Evolutionary conservation across 495 filamentous ascomycete genomes (phyloP).

Genomic region (Penicillium soppii): DNA sequence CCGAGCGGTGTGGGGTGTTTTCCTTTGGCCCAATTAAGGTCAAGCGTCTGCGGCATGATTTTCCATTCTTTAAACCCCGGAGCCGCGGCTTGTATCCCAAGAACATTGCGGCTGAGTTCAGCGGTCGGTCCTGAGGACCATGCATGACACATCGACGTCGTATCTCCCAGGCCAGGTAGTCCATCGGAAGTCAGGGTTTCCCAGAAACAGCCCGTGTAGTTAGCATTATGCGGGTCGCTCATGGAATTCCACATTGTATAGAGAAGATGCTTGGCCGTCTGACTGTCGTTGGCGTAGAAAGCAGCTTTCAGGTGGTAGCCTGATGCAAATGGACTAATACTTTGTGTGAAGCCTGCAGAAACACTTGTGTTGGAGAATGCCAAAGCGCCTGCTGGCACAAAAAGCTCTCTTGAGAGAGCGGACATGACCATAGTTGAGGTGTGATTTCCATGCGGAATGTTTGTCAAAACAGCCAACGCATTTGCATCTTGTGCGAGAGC

Average conservation of each 20-base stretch:
- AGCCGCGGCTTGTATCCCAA: conserved; percentile 6
- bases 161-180: conserved; percentile 8
- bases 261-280: conserved; percentile 6
- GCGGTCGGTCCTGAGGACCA: conserved; percentile 17
- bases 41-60: conserved; percentile 12
- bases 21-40: conserved; percentile 10
- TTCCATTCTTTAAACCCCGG: conserved; percentile 10
- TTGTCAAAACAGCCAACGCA: conserved; percentile 15
- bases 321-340: conserved; percentile 13
- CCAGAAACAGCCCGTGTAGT: conserved; percentile 18
- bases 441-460: neutral
- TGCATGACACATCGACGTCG: conserved; percentile 13
- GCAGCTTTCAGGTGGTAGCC: conserved; percentile 17
- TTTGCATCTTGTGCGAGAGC: conserved; percentile 20
- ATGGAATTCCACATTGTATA: conserved; percentile 11
- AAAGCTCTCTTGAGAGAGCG: conserved; percentile 11
- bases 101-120: conserved; percentile 11
- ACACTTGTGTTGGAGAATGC: conserved; percentile 13
- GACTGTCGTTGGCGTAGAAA: conserved; percentile 9
- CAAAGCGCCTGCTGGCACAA: conserved; percentile 6
- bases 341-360: conserved; percentile 10
- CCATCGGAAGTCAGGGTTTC: conserved; percentile 12
- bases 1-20: conserved; percentile 12
- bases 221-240: conserved; percentile 10
- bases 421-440: conserved; percentile 6